Base-by-base conservation (phyloP, 768 basidiomycete species). In the Auriculariales sp. region DNA sequence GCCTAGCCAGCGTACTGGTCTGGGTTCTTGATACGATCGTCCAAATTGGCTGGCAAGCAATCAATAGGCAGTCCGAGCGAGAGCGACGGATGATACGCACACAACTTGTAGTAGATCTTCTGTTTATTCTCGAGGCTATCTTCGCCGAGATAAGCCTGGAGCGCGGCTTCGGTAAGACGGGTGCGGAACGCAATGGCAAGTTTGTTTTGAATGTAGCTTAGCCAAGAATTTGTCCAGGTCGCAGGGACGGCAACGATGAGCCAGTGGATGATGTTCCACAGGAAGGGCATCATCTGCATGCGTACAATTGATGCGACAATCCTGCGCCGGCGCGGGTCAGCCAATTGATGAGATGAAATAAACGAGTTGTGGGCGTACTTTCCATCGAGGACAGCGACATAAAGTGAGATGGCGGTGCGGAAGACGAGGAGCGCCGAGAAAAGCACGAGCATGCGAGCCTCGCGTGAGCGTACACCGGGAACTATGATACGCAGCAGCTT, bases 221-320 rank as follows among this genome's bases (percentile, higher is more conserved):
- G 71, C 87, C 88, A 91, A 53, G 83, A 85, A 60, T 92, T 91
- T 3, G 85, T 86, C 80, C 86, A 89, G 15, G 91, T 93, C 2
- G 91, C 91, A 0, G 91, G 91, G 49, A 93, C 79, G 28, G 94
- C 94, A 12, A 98, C 83, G 6, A 88, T 66, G 11, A 97, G 70
- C 94, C 94, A 99, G 46, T 80, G 77, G 28, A 82, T 64, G 53
- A 99, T 92, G 53, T 95, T 91, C 53, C 74, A 65, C 28, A 91
- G 72, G 68, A 98, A 97, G 48, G 80, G 71, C 2, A 71, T 56
- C 2, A 87, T 79, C 57, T 83, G 79, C 5, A 86, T 89, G 50
- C 91, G 81, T 28, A 99, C 94, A 9, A 99, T 76, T 44, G 88
- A 90, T 3, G 93, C 89, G 3, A 98, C 94, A 56, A 98, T 97